phyloP scores from a whole-genome alignment of 140 eudicot genomes.

The Erigeron philadelphicus region DNA sequence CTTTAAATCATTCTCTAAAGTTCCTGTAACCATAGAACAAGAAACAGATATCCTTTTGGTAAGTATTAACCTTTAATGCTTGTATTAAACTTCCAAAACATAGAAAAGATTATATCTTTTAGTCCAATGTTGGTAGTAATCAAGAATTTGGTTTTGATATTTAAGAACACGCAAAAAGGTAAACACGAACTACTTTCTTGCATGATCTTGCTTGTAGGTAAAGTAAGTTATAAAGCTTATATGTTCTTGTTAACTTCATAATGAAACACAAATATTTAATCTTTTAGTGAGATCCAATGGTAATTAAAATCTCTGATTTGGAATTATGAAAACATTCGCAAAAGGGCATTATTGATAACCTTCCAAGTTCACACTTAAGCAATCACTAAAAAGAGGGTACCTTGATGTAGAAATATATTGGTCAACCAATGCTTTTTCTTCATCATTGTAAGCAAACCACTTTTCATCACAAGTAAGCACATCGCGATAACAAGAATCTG shows the following conservation, averaged over 20 bases:
- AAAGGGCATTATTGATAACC: constrained; percentile 7
- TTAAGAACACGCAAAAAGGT: constrained; percentile 5
- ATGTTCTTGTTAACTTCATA: constrained; percentile 14
- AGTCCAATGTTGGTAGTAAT: constrained; percentile 13
- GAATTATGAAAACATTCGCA: constrained; percentile 13
- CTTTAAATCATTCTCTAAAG: constrained; percentile 22
- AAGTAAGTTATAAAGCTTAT: neutral
- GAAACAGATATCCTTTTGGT: neutral
- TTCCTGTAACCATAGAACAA: constrained; percentile 16
- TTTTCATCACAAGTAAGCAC: constrained; percentile 25
- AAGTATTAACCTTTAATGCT: constrained; percentile 6
- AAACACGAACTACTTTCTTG: neutral
- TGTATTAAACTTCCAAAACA: neutral
- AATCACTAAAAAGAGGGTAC: constrained; percentile 15
- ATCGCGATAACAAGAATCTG: constrained; percentile 34
- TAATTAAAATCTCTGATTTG: constrained; percentile 11
- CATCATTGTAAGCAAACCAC: constrained; percentile 40
- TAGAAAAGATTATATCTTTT: neutral
- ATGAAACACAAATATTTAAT: neutral
- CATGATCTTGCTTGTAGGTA: neutral
- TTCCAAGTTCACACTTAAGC: constrained; percentile 8
- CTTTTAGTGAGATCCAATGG: constrained; percentile 3
- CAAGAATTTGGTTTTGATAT: constrained; percentile 8
- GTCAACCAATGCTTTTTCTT: constrained; percentile 37
- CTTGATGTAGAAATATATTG: constrained; percentile 33